Evolutionary conservation across 352 stramenopile species (phyloP), one percentile per base, ranked within the genome.

Genomic region (Blastocystis sp.): DNA sequence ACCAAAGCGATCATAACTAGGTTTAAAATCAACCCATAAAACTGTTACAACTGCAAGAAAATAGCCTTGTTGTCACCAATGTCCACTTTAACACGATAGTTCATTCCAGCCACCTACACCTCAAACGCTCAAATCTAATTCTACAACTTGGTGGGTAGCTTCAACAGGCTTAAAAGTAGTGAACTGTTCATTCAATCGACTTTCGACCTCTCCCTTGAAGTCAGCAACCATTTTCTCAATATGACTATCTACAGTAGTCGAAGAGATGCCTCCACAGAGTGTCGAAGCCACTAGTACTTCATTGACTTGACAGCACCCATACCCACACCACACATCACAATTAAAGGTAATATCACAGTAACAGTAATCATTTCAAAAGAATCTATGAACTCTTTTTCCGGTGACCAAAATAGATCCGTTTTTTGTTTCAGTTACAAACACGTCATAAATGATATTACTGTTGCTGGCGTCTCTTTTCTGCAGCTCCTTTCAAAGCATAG

Each of bases 401-500:
- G 32, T 27, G 39, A 2, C 39, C 2, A 46, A 46, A 46, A 46
- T 46, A 9, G 39, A 46, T 46, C 39, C 54, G 12, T 61, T 61
- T 57, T 32, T n/a, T 61, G 54, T 61, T 61, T 5, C 54, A 3
- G 19, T 43, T 43, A 27, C 42, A 78, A 78, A 78, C 66, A 78
- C 29, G 66, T 11, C 43, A 56, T 56, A 78, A 51, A 54, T 58
- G 21, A 57, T 21, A 32, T 27, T 29, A 1, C 35, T 49, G 24
- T 1, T 21, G 21, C 37, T 59, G 19, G 6, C 24, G 12, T 57
- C 66, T 59, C 39, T 58, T 78, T 32, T 78, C 66, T 12, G 37
- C 37, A 56, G 66, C 66, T 35, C 66, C 66, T 51, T 78, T 78
- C 43, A 78, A n/a, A 7, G 66, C 66, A 51, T 78, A 78, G 42